phyloP scores from a whole-genome alignment of 148 eudicot species.

The Vaccinium vitisidaea region DNA sequence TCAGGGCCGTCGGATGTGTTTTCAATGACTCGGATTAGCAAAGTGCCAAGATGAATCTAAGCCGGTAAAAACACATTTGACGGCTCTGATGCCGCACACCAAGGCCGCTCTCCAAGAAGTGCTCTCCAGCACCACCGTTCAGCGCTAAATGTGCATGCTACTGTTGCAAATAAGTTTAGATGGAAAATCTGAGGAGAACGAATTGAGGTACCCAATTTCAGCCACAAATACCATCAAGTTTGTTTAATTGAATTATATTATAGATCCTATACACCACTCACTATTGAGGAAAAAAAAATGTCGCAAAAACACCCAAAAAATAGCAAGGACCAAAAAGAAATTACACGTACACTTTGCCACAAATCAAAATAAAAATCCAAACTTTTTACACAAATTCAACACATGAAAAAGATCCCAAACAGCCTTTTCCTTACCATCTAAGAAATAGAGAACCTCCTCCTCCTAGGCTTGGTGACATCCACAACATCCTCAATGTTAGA shows the following conservation, averaged over 20 bases:
- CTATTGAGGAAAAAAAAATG: neutral
- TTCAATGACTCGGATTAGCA: too few species aligned
- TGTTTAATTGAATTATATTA: neutral
- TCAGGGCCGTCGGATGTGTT: too few species aligned
- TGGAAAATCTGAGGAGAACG: neutral
- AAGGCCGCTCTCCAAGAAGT: too few species aligned
- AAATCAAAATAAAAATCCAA: neutral
- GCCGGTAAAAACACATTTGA: too few species aligned
- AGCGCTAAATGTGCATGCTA: too few species aligned
- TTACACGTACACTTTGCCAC: neutral
- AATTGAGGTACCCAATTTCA: neutral
- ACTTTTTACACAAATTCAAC: neutral
- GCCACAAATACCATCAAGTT: neutral
- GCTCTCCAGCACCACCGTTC: too few species aligned
- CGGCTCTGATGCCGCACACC: too few species aligned
- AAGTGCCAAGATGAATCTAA: too few species aligned
- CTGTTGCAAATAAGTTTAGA: neutral
- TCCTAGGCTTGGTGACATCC: constrained; percentile 81
- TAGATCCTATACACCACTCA: neutral
- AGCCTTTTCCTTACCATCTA: constrained; percentile 14
- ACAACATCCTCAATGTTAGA: constrained; percentile 56
- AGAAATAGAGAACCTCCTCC: constrained; percentile 87
- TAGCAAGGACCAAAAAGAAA: neutral
- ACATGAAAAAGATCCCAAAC: constrained; percentile 3
- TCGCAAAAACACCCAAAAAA: neutral